These are phyloP conservation scores for Lobulomyces angularis DNA, from an alignment of 192 early-diverging fungal species.

Conservation along the genomic window DNA sequence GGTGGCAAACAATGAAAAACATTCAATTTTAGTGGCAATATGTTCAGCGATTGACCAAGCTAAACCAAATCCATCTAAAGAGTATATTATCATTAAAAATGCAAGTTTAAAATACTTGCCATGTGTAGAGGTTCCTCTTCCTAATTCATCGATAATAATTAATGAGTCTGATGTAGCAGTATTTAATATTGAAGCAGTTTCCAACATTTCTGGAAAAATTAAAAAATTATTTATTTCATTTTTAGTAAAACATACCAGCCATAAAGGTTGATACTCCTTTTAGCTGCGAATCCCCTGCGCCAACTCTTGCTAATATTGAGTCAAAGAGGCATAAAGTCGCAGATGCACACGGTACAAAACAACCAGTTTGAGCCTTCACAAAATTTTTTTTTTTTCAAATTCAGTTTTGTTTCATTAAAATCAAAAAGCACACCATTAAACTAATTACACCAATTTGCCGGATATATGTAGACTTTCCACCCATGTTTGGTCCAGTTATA, in stretches of 20 bases:
- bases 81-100: too few species aligned
- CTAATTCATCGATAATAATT: slow-evolving; percentile 92
- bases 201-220: slow-evolving; percentile 57
- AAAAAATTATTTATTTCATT: too few species aligned
- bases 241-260: slow-evolving; percentile 93
- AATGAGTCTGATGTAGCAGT: slow-evolving; percentile 71
- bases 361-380: slow-evolving; percentile 91
- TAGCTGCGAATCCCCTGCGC: slow-evolving; percentile 85
- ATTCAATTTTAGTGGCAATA: slow-evolving; percentile 50
- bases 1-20: slow-evolving; percentile 85
- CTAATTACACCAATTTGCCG: slow-evolving; percentile 48
- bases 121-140: slow-evolving; percentile 93
- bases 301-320: slow-evolving; percentile 81
- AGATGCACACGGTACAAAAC: slow-evolving; percentile 75
- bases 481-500: slow-evolving; percentile 98
- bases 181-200: slow-evolving; percentile 57
- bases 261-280: slow-evolving; percentile 94
- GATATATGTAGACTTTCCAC: slow-evolving; percentile 96
- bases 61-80: slow-evolving; percentile 90
- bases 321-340: slow-evolving; percentile 69
- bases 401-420: too few species aligned
- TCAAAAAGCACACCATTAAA: neutral
- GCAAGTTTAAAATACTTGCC: too few species aligned
- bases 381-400: too few species aligned
- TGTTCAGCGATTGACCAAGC: slow-evolving; percentile 87